Base-by-base conservation (phyloP, 371 early-diverging fungal genomes). In the Choanephora cucurbitarum region DNA sequence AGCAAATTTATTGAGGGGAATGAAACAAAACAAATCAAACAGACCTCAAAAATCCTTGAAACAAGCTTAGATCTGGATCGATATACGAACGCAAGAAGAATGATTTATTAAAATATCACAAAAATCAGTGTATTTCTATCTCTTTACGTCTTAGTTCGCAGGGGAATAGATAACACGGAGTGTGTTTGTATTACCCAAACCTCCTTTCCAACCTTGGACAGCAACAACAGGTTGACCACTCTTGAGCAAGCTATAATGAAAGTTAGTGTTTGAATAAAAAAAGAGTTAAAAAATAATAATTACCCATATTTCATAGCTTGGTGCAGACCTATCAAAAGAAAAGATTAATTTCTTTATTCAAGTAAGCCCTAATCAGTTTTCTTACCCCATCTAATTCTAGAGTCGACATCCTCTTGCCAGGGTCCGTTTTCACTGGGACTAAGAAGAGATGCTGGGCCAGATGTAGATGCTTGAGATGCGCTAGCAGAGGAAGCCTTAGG, bases 401-500 rank as follows among this genome's bases (percentile, higher is more conserved):
- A 64, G 51, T 94, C 94, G 23, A 94, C 94, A 67, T 92, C 91
- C 59, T 86, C 85, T 72, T 93, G 93, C 93, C 92, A 93, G 47
- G 81, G 81, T 39, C 77, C 76, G 55, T 75, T 72, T 22, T 78
- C 75, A 33, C 67, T 66, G 45, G 77, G 73, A 23, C 77, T 73
- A 37, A 77, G 57, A 41, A 70, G 74, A 50, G 69, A 64, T 39
- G 54, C 49, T 21, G 62, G 58, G 4, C 40, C 32, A 34, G 63
- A 52, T 5, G 67, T 49, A 46, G 60, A 56, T 31, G 57, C 46
- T 18, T 53, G 47, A 21, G 62, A 71, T 21, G 69, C 61, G 53
- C 57, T 52, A 15, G 62, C 77, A 19, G 64, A 62, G 47, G 80
- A 77, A 42, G 83, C 75, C 47, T 80, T 81, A 5, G 76, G 73